Conservation (phyloP, 495 filamentous ascomycete species). For the Bathelium albidoporum region DNA sequence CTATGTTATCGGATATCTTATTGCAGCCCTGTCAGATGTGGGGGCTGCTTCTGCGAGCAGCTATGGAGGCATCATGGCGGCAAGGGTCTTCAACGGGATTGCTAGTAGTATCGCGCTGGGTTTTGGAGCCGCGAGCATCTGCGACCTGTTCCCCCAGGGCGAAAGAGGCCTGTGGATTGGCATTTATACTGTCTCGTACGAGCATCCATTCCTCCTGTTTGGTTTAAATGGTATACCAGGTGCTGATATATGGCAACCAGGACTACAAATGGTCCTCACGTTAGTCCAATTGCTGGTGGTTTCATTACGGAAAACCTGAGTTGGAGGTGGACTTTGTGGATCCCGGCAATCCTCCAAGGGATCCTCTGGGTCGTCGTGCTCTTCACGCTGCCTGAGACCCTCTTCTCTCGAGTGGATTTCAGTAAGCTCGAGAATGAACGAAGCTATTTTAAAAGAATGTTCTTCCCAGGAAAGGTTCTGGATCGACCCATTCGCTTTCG, state of each 20-base stretch:
- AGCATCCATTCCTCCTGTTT: neutral
- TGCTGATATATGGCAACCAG: neutral
- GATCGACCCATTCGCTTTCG: constrained; percentile 10
- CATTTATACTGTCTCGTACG: constrained; percentile 19
- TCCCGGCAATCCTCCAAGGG: constrained; percentile 19
- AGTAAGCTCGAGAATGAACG: constrained; percentile 11
- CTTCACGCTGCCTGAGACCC: constrained; percentile 29
- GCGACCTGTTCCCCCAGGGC: constrained; percentile 9
- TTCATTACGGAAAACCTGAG: constrained; percentile 21
- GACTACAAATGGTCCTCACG: constrained; percentile 23
- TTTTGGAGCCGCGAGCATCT: constrained; percentile 9
- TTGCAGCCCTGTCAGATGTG: neutral
- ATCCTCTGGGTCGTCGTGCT: constrained; percentile 17
- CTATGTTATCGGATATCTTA: constrained; percentile 2
- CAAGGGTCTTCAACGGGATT: constrained; percentile 11
- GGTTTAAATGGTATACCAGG: neutral
- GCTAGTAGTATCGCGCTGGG: constrained; percentile 5
- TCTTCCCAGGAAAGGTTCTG: constrained; percentile 16
- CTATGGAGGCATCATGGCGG: constrained; percentile 10
- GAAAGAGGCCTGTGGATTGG: constrained; percentile 19
- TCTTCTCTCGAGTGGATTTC: constrained; percentile 18
- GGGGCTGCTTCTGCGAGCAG: neutral
- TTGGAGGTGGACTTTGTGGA: constrained; percentile 26
- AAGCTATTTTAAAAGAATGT: constrained; percentile 19
- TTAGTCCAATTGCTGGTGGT: constrained; percentile 24